These are phyloP conservation scores for Copromyces sp. DNA, from an alignment of 495 filamentous ascomycete genomes.

Conservation along the genomic window DNA sequence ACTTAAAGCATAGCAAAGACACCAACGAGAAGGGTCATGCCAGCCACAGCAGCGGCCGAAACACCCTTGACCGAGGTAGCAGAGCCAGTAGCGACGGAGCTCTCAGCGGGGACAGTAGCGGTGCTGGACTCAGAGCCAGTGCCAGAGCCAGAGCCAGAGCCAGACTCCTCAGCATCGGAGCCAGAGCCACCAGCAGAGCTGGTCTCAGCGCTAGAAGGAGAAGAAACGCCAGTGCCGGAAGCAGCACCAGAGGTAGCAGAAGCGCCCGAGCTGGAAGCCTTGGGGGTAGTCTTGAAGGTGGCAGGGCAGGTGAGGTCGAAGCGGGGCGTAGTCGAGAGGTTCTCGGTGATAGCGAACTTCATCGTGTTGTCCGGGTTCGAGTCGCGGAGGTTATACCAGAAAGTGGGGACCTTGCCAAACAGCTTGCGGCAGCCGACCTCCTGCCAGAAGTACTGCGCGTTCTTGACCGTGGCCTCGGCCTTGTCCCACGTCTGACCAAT, in stretches of 20 bases:
- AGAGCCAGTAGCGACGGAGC: not conserved
- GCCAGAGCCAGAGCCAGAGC: conserved; percentile 7
- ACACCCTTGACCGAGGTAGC: conserved; percentile 10
- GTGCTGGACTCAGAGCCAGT: conserved; percentile 4
- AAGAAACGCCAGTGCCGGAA: conserved; percentile 1
- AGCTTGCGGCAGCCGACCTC: conserved; percentile 56
- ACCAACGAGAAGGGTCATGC: conserved; percentile 15
- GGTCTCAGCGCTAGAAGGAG: conserved; percentile 13
- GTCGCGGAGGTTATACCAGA: conserved; percentile 45
- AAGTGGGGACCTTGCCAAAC: conserved; percentile 56
- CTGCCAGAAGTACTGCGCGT: conserved; percentile 65
- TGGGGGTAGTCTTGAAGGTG: conserved; percentile 23
- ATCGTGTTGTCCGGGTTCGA: conserved; percentile 36
- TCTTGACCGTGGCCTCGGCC: conserved; percentile 47
- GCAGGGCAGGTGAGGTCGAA: conserved; percentile 50
- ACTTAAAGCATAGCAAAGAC: conserved; percentile 19
- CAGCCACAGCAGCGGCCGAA: conserved; percentile 6
- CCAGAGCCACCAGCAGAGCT: conserved; percentile 7
- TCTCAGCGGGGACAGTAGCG: conserved; percentile 1
- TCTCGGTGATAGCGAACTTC: conserved; percentile 37
- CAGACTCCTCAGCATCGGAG: conserved; percentile 10
- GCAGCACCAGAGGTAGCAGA: conserved; percentile 7
- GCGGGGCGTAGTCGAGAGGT: conserved; percentile 43
- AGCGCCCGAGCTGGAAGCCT: conserved; percentile 5
- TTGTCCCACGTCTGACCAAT: conserved; percentile 36